Evolutionary conservation across 768 basidiomycete genomes (phyloP).

Genomic region (Paxillus ammoniavirescens): DNA sequence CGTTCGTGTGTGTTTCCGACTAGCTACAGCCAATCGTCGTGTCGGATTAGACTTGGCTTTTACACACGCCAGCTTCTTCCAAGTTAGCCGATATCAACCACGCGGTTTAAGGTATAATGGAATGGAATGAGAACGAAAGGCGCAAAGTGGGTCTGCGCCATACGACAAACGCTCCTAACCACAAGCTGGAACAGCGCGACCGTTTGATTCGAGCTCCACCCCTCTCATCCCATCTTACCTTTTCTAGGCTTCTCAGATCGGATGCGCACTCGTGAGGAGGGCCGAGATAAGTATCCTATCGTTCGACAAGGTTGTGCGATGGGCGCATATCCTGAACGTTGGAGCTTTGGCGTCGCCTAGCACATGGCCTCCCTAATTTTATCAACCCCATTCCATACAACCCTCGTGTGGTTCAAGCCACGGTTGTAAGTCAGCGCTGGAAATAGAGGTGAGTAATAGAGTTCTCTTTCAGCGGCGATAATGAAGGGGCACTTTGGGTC

Average conservation of each 20-base stretch:
- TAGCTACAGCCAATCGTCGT: background rate
- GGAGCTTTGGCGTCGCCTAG: conserved; percentile 1
- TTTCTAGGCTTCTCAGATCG: background rate
- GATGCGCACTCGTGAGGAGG: background rate
- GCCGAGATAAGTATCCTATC: background rate
- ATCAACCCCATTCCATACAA: background rate
- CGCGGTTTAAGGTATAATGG: conserved; percentile 6
- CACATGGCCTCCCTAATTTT: conserved; percentile 14
- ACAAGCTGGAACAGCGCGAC: background rate
- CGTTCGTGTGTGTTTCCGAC: background rate
- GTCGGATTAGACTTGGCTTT: conserved; percentile 7
- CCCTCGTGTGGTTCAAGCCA: background rate
- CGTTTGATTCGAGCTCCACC: background rate
- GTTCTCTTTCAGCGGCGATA: conserved; percentile 14
- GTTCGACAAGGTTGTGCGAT: background rate
- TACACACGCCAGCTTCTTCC: conserved; percentile 2
- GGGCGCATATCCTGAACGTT: conserved; percentile 1
- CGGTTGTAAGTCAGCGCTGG: conserved; percentile 7
- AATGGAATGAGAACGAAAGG: background rate
- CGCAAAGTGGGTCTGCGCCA: background rate
- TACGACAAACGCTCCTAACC: background rate
- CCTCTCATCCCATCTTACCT: background rate
- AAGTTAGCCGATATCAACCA: conserved; percentile 2
- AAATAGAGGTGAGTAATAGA: conserved; percentile 18
- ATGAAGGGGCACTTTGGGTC: background rate